Percentiles rank a stretch among this genome's conserved stretches.
These are phyloP conservation scores for Saturnispora sekii DNA, from an alignment of 805 yeast genomes.

Conservation along the genomic window DNA sequence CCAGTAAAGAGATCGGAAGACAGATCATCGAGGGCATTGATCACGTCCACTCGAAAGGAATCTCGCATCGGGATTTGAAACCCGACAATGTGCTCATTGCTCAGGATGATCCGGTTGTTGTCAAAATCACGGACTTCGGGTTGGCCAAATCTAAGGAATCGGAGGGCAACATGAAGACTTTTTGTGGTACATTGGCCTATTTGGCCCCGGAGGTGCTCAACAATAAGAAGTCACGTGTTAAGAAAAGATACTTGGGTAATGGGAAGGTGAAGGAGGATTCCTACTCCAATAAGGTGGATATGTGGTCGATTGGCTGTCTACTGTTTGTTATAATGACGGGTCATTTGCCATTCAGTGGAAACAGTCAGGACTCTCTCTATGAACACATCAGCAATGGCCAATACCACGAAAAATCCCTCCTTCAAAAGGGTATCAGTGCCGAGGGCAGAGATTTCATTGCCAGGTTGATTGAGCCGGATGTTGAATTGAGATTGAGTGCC, in stretches of 20 bases:
- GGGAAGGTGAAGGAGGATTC: constrained; percentile 27
- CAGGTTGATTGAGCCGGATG: constrained; percentile 67
- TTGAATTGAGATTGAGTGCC: constrained; percentile 64
- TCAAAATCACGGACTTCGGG: constrained; percentile 96
- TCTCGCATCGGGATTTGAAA: constrained; percentile 92
- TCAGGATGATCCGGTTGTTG: constrained; percentile 79
- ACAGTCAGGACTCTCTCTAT: constrained; percentile 79
- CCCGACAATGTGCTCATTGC: constrained; percentile 93
- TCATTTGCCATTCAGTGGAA: constrained; percentile 90
- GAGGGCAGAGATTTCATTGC: constrained; percentile 67
- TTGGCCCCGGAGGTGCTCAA: constrained; percentile 89
- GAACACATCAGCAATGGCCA: constrained; percentile 67
- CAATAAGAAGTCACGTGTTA: constrained; percentile 30
- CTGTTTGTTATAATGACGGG: constrained; percentile 88
- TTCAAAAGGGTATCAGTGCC: constrained; percentile 47
- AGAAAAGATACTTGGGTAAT: constrained; percentile 25
- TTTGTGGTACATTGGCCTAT: constrained; percentile 95
- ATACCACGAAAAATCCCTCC: constrained; percentile 68
- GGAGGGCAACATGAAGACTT: constrained; percentile 84
- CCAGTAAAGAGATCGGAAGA: constrained; percentile 74
- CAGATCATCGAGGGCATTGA: constrained; percentile 78
- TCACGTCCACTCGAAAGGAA: constrained; percentile 83
- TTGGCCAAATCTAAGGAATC: constrained; percentile 83
- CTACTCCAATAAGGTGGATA: constrained; percentile 85
- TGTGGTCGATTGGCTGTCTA: constrained; percentile 96